Base-by-base conservation (phyloP, 306 rosid species). In the Fragaria ananassa region DNA sequence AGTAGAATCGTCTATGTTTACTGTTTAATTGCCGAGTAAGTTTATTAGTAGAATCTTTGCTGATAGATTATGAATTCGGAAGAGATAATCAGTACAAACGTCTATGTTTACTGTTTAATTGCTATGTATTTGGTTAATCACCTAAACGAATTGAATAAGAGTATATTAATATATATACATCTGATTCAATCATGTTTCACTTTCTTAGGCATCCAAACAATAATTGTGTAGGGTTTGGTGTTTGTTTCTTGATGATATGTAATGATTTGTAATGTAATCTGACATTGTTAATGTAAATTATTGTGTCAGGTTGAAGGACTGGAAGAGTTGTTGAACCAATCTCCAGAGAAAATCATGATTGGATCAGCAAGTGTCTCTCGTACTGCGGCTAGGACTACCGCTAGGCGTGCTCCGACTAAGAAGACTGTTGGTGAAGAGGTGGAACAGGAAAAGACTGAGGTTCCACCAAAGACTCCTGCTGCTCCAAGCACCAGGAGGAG, bases 221-320 rank as follows among this genome's bases (percentile, higher is more conserved):
- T 23, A 15, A 51, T 6, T 6, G 23, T 6, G 9, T 50, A 50
- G 21, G 21, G 2, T 51, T 57, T 10, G 3, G 31, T 5, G 0
- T 0, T 58, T 6, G 66, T 60, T 12, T 27, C 0, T 60, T 27
- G 8, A 23, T 11, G 0, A 11, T 25, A 25, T 1, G 15, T 23
- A 14, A 3, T 61, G 66, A 62, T 61, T 25, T 25, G 37, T 60
- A 12, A 25, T 47, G 56, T 11, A 53, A 57, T 64, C 25, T 34
- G 71, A 65, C 2, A 19, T 51, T 68, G 15, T 8, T 64, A 35
- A 8, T 75, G 42, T n/a, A 25, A 75, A 64, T 76, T 11, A n/a
- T 10, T 76, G 45, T 65, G 44, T 25, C 68, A 95, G 98, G 96
- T 95, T 65, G 98, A 90, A 78, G 98, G 98, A 60, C 78, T 95